Evolutionary conservation across 345 rosid genomes (phyloP).

Genomic region (Arabidopsis suecica): DNA sequence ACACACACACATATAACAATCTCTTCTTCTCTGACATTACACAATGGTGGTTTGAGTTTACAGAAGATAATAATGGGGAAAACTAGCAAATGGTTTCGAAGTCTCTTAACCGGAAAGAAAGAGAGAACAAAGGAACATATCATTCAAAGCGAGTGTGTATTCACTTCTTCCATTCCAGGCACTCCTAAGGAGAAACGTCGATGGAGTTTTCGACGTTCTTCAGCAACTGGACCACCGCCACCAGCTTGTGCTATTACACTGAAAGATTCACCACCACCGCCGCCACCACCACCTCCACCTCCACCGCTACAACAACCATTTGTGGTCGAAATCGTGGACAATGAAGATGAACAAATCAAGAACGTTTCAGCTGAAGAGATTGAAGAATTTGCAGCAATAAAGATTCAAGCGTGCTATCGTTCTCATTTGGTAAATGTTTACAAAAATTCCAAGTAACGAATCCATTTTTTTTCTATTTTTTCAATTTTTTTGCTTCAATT

Average conservation of each 20-base stretch:
- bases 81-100: conserved; percentile 80
- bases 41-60: conserved; percentile 38
- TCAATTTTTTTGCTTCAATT: neutral
- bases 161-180: conserved; percentile 57
- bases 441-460: neutral
- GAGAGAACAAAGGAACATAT: conserved; percentile 54
- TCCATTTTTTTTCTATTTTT: neutral
- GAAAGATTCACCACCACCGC: conserved; percentile 34
- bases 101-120: conserved; percentile 76
- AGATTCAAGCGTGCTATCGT: conserved; percentile 83
- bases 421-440: conserved; percentile 67
- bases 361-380: conserved; percentile 13
- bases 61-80: conserved; percentile 64
- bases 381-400: conserved; percentile 72
- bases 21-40: conserved; percentile 40
- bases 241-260: conserved; percentile 11
- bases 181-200: conserved; percentile 82
- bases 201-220: conserved; percentile 92
- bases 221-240: conserved; percentile 57
- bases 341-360: conserved; percentile 11
- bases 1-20: conserved; percentile 23
- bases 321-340: conserved; percentile 9
- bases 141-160: conserved; percentile 47
- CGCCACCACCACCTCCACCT: conserved; percentile 28
- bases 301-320: conserved; percentile 20